Evolutionary conservation across 1,139 yeast genomes (phyloP), one percentile per base, ranked within the genome.

Genomic region (Scheffersomyces quercinus): DNA sequence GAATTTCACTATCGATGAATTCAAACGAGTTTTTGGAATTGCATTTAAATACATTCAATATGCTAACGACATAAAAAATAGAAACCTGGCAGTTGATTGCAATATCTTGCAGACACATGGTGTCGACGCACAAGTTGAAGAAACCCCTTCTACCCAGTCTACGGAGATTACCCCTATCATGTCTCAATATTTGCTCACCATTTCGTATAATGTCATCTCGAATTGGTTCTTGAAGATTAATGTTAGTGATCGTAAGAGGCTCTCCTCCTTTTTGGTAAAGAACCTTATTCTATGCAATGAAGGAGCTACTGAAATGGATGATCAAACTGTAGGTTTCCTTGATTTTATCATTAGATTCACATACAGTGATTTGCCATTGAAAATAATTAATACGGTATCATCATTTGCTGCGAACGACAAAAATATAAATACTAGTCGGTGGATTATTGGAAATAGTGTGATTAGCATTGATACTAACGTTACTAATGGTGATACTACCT

Each of bases 41-140:
- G 86, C 91, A 1, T 86, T 88, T 66, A 84, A 84, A 53, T 85
- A 83, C 55, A 85, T 88, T 45, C 88, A 86, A 56, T 84, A 82
- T 56, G 81, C 90, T 1, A 73, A 77, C 43, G 89, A 86, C 53
- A 61, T 74, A 36, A 60, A 63, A 35, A 64, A 59, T 29, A 49
- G 64, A 40, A 32, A 55, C 49, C 39, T 45, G 40, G 32, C 50
- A 42, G 29, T 57, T 47, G 48, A 38, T 8, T 41, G 57, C 33
- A 49, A 54, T 15, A 33, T 48, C 11, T 49, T 58, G 10, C 68
- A 64, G 41, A 53, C 60, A 35, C 75, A 75, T 45, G 81, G 80
- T 0, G 65, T 65, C 26, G 79, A 77, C 43, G 72, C 78, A 2
- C 50, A 58, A 30, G 68, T 67, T 4, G 77, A 73, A 39, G 56